Percentiles rank a stretch among this genome's conserved stretches.
These are phyloP conservation scores for Dothidotthia symphoricarpi DNA, from an alignment of 2,329 filamentous ascomycete genomes.

Conservation along the genomic window DNA sequence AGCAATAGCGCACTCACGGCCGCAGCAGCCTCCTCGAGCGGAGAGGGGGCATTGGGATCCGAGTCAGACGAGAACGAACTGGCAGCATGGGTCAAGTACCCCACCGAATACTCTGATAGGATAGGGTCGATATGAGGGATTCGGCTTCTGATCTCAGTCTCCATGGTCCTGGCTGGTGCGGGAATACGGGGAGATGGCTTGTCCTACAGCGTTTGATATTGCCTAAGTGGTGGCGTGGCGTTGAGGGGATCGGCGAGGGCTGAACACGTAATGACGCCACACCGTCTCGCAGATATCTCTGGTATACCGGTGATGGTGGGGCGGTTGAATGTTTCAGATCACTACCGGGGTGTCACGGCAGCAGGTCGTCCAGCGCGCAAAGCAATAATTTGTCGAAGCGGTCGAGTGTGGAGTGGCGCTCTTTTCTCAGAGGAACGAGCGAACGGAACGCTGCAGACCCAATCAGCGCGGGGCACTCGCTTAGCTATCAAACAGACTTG, in stretches of 20 bases:
- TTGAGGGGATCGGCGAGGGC: slow-evolving; percentile 15
- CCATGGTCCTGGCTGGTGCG: slow-evolving; percentile 58
- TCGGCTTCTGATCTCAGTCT: slow-evolving; percentile 79
- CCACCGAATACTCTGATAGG: slow-evolving; percentile 87
- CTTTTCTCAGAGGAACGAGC: slow-evolving; percentile 14
- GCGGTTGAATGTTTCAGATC: slow-evolving; percentile 19
- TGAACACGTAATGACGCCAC: slow-evolving; percentile 5
- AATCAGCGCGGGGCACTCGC: slow-evolving; percentile 16
- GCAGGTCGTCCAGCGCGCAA: slow-evolving; percentile 16
- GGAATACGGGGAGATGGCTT: slow-evolving; percentile 12
- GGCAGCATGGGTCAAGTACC: slow-evolving; percentile 91
- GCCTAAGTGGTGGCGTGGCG: slow-evolving; percentile 13
- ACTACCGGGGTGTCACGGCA: slow-evolving; percentile 20
- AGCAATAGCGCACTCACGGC: slow-evolving; percentile 84
- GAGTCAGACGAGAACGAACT: slow-evolving; percentile 73
- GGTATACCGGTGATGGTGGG: slow-evolving; percentile 19
- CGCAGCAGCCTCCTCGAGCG: slow-evolving; percentile 78
- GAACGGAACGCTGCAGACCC: no score
- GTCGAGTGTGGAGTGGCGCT: slow-evolving; percentile 20
- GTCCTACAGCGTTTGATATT: slow-evolving; percentile 13
- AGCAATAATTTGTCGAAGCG: slow-evolving; percentile 21
- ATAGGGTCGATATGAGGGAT: slow-evolving; percentile 86
- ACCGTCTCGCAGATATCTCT: slow-evolving; percentile 13
- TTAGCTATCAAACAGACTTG: slow-evolving; percentile 8
- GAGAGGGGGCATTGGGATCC: slow-evolving; percentile 68